phyloP scores from a whole-genome alignment of 2,329 filamentous ascomycete genomes.

The Ophiostoma sp. region DNA sequence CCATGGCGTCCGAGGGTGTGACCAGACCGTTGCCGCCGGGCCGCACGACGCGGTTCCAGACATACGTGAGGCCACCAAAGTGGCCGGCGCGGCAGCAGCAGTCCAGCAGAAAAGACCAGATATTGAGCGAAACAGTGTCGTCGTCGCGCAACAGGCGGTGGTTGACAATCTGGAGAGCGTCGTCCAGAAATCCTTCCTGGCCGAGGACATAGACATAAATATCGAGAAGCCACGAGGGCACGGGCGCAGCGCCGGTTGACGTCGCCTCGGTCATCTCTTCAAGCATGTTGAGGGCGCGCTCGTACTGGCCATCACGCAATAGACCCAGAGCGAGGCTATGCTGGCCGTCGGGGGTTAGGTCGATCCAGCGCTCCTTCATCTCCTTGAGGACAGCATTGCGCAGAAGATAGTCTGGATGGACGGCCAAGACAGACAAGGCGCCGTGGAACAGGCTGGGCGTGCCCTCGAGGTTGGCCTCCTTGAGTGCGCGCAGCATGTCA shows the following conservation, averaged over 20 bases:
- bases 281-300: slow-evolving; percentile 72
- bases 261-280: slow-evolving; percentile 63
- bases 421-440: slow-evolving; percentile 69
- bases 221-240: slow-evolving; percentile 75
- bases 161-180: slow-evolving; percentile 69
- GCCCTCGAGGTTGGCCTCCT: slow-evolving; percentile 57
- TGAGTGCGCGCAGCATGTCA: slow-evolving; percentile 72
- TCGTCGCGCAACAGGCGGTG: slow-evolving; percentile 47
- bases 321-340: slow-evolving; percentile 71
- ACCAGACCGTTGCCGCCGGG: slow-evolving; percentile 49
- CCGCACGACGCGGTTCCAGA: slow-evolving; percentile 62
- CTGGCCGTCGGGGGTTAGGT: slow-evolving; percentile 60
- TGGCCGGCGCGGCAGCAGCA: slow-evolving; percentile 65
- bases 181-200: slow-evolving; percentile 72
- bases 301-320: slow-evolving; percentile 78
- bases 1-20: slow-evolving; percentile 43
- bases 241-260: slow-evolving; percentile 35
- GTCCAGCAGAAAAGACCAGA: slow-evolving; percentile 76
- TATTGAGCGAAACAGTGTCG: slow-evolving; percentile 46
- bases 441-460: slow-evolving; percentile 70
- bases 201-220: slow-evolving; percentile 73
- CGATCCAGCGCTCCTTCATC: slow-evolving; percentile 73
- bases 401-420: slow-evolving; percentile 83
- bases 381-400: slow-evolving; percentile 69
- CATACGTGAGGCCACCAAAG: slow-evolving; percentile 63